Base-by-base conservation (phyloP, 2,329 filamentous ascomycete species). In the Fusarium stilboides region DNA sequence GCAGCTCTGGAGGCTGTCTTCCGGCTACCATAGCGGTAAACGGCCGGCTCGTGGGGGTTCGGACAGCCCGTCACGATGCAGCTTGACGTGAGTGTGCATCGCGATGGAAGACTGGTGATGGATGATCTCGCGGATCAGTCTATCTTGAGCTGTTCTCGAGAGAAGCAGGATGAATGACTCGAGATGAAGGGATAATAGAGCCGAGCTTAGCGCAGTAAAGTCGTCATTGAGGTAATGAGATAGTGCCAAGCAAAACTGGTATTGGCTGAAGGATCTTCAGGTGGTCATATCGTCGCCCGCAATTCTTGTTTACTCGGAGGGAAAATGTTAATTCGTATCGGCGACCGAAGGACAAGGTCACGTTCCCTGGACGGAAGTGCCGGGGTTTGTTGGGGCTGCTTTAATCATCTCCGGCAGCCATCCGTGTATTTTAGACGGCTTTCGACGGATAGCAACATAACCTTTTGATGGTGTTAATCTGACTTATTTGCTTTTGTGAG, bases 151-250 rank as follows among this genome's bases (percentile, higher is more conserved):
- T 37, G 26, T 44, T 52, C 51, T 26, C 28, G 19, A 12, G 17
- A 22, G 28, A 44, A 12, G 28, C 28, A 36, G 17, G 40, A 62
- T 42, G 20, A 62, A 58, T 57, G 65, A 51, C 56, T 66, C 57
- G 50, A 43, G 42, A 26, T 24, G 22, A 14, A 36, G 37, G 15
- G 17, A 26, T 28, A 28, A 45, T 13, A 45, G 34, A 31, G 24
- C 66, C 66, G 66, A 68, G 52, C 33, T 67, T 58, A 51, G 66
- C 57, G 66, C 44, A 44, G 34, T 17, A 54, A 34, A 43, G 19
- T 62, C 66, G 53, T 65, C 59, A 69, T 66, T 31, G 60, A 65
- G 60, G 50, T 40, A 51, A 52, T 28, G 59, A 40, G 42, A 26
- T 33, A 31, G 36, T 62, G 60, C 65, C 65, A 69, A 68, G 65